Evolutionary conservation across 345 rosid species (phyloP).

Genomic region (Citropsis articulata): DNA sequence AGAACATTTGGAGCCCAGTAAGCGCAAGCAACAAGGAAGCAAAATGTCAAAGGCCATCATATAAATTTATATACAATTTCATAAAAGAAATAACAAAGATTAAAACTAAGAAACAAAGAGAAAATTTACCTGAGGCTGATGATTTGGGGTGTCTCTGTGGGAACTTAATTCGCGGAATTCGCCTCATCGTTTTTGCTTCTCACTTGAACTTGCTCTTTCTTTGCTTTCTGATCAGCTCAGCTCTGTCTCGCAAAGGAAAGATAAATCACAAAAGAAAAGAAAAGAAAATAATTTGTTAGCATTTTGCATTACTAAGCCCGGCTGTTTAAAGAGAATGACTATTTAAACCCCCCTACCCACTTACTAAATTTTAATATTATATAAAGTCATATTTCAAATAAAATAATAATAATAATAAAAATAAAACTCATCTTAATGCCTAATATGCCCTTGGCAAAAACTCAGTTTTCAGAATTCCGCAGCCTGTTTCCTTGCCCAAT

Average conservation of each 20-base stretch:
- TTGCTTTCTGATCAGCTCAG: not conserved
- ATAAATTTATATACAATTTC: not conserved
- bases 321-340: no score
- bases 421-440: no score
- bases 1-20: not conserved
- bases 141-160: constrained; percentile 48
- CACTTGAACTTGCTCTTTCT: constrained; percentile 9
- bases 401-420: no score
- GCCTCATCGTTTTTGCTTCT: constrained; percentile 36
- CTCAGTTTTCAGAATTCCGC: no score
- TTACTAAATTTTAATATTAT: no score
- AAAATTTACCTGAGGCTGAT: constrained; percentile 26
- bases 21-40: not conserved
- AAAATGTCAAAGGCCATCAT: not conserved
- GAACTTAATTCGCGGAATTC: constrained; percentile 72
- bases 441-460: no score
- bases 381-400: no score
- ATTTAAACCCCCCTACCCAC: no score
- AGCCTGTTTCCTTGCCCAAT: no score
- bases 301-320: no score
- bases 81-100: not conserved
- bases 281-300: no score
- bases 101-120: not conserved
- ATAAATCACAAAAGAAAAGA: not conserved
- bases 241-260: not conserved